A percentile compares a stretch with the other conserved stretches of the same genome.
Evolutionary conservation across 2,329 filamentous ascomycete species (phyloP).

Genomic region (Penicillium hesseltinei): DNA sequence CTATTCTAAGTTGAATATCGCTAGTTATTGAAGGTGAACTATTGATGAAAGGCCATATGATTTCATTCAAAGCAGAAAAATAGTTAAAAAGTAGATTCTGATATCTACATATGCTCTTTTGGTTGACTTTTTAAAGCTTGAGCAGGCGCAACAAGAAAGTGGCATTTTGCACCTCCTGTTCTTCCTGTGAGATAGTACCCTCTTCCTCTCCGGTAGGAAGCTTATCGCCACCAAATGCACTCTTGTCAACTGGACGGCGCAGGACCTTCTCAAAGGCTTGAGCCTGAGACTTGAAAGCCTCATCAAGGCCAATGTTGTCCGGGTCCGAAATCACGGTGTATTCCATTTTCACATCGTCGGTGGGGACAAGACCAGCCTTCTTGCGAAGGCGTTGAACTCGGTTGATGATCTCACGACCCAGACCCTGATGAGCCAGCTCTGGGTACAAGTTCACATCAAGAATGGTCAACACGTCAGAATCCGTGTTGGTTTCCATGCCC

Average conservation of each 20-base stretch:
- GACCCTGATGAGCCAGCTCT: slow-evolving; percentile 81
- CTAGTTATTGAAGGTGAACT: background rate
- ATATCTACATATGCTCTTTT: slow-evolving; percentile 10
- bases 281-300: slow-evolving; percentile 67
- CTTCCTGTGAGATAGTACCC: slow-evolving; percentile 72
- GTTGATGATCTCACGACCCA: slow-evolving; percentile 90
- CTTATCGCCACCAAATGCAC: slow-evolving; percentile 59
- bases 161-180: slow-evolving; percentile 81
- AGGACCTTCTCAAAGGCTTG: slow-evolving; percentile 72
- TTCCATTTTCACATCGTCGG: slow-evolving; percentile 94
- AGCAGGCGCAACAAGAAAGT: slow-evolving; percentile 74
- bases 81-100: slow-evolving; percentile 2
- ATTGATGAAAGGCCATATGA: slow-evolving; percentile 1
- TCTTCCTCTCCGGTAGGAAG: slow-evolving; percentile 54
- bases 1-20: background rate
- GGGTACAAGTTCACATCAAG: slow-evolving; percentile 80
- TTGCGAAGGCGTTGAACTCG: slow-evolving; percentile 90
- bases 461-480: slow-evolving; percentile 86
- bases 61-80: slow-evolving; percentile 5
- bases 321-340: slow-evolving; percentile 79
- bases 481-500: slow-evolving; percentile 80
- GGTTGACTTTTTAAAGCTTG: slow-evolving; percentile 57
- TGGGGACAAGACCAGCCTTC: slow-evolving; percentile 85
- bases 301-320: slow-evolving; percentile 68
- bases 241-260: slow-evolving; percentile 72